These are phyloP conservation scores for Sclerotinia subarctica DNA, from an alignment of 2,329 filamentous ascomycete species.

Conservation along the genomic window DNA sequence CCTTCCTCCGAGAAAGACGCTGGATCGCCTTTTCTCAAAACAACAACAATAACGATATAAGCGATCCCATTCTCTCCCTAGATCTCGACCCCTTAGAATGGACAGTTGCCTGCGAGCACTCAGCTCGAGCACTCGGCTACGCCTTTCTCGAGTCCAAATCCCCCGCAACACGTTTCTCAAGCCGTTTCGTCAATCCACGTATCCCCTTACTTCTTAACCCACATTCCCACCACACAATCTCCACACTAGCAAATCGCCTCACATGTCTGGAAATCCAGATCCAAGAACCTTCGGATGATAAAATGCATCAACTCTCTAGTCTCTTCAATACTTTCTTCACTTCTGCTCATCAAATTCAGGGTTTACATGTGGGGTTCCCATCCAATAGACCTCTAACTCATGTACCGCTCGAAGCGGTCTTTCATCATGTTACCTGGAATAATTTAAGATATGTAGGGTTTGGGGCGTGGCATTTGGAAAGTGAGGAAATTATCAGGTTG, in stretches of 20 bases:
- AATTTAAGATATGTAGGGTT: constrained; percentile 62
- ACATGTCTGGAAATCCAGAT: constrained; percentile 61
- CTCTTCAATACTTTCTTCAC: constrained; percentile 57
- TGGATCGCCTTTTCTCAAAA: constrained; percentile 26
- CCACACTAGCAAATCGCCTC: constrained; percentile 53
- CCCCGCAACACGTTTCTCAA: constrained; percentile 43
- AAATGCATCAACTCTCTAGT: constrained; percentile 55
- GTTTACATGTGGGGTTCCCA: constrained; percentile 63
- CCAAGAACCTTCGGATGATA: constrained; percentile 48
- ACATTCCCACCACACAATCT: constrained; percentile 47
- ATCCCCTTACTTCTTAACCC: constrained; percentile 52
- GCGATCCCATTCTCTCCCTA: constrained; percentile 43
- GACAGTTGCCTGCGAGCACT: constrained; percentile 61
- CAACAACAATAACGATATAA: constrained; percentile 7
- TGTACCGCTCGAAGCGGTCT: constrained; percentile 57
- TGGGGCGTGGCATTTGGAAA: constrained; percentile 59
- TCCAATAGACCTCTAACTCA: constrained; percentile 46
- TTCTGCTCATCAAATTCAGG: constrained; percentile 57
- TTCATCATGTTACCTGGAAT: constrained; percentile 60
- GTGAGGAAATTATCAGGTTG: constrained; percentile 58
- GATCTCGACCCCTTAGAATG: constrained; percentile 54
- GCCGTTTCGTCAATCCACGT: constrained; percentile 60
- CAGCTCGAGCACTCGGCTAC: constrained; percentile 54
- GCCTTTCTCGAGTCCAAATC: constrained; percentile 56
- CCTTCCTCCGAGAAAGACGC: constrained; percentile 45